These are phyloP conservation scores for Theileria equi DNA, from an alignment of 169 alveolate genomes.

Conservation along the genomic window DNA sequence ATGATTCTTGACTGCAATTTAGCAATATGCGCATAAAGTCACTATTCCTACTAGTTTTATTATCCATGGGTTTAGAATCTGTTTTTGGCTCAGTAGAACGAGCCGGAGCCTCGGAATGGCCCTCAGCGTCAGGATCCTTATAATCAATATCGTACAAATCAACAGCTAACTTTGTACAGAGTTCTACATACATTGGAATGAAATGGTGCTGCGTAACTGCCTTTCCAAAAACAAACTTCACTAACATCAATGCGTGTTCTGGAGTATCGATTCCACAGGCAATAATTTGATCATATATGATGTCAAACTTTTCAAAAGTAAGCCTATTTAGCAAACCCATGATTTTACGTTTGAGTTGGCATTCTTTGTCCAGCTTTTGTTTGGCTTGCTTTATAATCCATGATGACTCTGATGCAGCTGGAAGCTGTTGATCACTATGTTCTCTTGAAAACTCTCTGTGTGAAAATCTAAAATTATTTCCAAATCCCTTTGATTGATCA, in stretches of 20 bases:
- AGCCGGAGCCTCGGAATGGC: not conserved
- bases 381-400: slow-evolving; percentile 71
- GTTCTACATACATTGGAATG: slow-evolving; percentile 82
- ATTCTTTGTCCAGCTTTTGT: slow-evolving; percentile 65
- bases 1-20: slow-evolving; percentile 79
- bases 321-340: slow-evolving; percentile 74
- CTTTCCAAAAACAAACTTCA: slow-evolving; percentile 75
- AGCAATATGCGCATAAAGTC: slow-evolving; percentile 73
- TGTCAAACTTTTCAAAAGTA: slow-evolving; percentile 74
- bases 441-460: slow-evolving; percentile 56
- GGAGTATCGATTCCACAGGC: slow-evolving; percentile 64
- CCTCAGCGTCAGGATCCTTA: slow-evolving; percentile 12
- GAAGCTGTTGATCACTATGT: slow-evolving; percentile 27
- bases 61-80: slow-evolving; percentile 28
- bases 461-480: slow-evolving; percentile 3
- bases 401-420: slow-evolving; percentile 65
- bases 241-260: slow-evolving; percentile 68
- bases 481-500: slow-evolving; percentile 16
- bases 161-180: slow-evolving; percentile 75
- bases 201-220: slow-evolving; percentile 85
- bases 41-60: slow-evolving; percentile 30
- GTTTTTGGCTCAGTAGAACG: not conserved
- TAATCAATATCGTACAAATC: slow-evolving; percentile 66
- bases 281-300: slow-evolving; percentile 67
- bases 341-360: slow-evolving; percentile 64